Base-by-base conservation (phyloP, 768 basidiomycete species). In the Auricularia cornea region DNA sequence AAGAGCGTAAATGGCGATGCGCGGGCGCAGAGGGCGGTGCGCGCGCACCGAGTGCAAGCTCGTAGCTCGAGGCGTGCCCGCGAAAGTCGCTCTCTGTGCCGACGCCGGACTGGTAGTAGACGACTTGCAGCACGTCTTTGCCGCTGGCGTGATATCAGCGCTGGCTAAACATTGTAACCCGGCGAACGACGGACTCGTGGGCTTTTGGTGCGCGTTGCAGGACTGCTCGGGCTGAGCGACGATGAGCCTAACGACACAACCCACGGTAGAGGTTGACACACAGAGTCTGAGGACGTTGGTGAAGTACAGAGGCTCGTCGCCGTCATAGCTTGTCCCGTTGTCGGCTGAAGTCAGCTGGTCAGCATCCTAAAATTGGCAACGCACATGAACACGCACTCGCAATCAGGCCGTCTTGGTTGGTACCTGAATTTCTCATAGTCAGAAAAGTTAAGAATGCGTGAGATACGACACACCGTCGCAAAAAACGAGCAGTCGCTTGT, bases 61-160 rank as follows among this genome's bases (percentile, higher is more conserved):
- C 54, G 30, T 29, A 57, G 54, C 54, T 57, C 1, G 28, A 29
- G 10, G 54, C 54, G 30, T 57, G 54, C 1, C 54, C 54, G 54
- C 54, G 54, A 20, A 62, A 62, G 35, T 62, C 62, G 29, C 41
- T 52, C 38, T 56, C 51, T 1, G 52, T 56, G 5, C 52, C 62
- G 30, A 62, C 56, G 28, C 62, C 62, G 40, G 41, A 48, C 20
- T 56, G 52, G 30, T 62, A 62, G 29, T 62, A 62, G 5, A 62
- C 62, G 56, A 62, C 33, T 32, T 62, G 62, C 12, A 57, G 54
- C 4, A 57, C 54, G 28, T 57, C 54, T 28, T 29, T 16, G 10
- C 54, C 54, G 54, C 30, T 57, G 44, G 44, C 11, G 18, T 20
- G 1, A 14, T 20, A 14, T 6, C 6, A 14, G 12, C 11, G 2